Percentiles rank a stretch among this genome's conserved stretches.
Conservation (phyloP, 345 rosid genomes). For the Pseudoturritis turrita region DNA sequence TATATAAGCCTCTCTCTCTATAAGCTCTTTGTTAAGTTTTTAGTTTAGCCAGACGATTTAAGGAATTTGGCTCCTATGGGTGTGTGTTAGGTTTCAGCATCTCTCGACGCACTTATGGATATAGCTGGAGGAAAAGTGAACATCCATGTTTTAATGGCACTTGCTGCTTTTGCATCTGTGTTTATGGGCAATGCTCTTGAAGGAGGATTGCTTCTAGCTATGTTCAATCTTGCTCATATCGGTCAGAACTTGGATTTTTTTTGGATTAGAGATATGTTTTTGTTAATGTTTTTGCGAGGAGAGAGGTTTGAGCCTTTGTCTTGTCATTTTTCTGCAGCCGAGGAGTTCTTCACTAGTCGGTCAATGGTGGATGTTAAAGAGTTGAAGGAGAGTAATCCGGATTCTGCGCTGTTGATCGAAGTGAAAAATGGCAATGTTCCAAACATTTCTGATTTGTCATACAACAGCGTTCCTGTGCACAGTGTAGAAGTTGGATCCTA, state of each 20-base stretch:
- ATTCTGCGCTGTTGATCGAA: slow-evolving; percentile 63
- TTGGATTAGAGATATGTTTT: not conserved
- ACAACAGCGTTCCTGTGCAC: slow-evolving; percentile 80
- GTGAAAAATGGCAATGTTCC: slow-evolving; percentile 59
- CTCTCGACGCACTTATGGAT: slow-evolving; percentile 85
- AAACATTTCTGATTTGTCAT: slow-evolving; percentile 61
- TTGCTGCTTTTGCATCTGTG: slow-evolving; percentile 88
- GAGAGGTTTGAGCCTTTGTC: not conserved
- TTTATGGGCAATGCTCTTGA: slow-evolving; percentile 94
- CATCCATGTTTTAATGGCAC: slow-evolving; percentile 95
- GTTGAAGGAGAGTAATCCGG: slow-evolving; percentile 89
- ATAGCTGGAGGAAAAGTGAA: slow-evolving; percentile 89
- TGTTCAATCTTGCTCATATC: slow-evolving; percentile 97
- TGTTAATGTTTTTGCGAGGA: not conserved
- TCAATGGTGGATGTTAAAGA: slow-evolving; percentile 94
- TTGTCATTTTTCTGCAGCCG: slow-evolving; percentile 54
- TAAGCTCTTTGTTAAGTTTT: not conserved
- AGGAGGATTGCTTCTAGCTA: slow-evolving; percentile 94
- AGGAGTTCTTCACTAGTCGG: slow-evolving; percentile 89
- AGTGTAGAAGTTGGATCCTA: slow-evolving; percentile 78
- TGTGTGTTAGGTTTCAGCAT: slow-evolving; percentile 68
- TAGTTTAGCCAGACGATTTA: not conserved
- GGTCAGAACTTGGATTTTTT: slow-evolving; percentile 40
- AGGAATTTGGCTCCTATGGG: not conserved
- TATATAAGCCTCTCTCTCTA: not conserved